Evolutionary conservation across 176 grass and related monocot genomes (phyloP).

Genomic region (Aegilops longissima): DNA sequence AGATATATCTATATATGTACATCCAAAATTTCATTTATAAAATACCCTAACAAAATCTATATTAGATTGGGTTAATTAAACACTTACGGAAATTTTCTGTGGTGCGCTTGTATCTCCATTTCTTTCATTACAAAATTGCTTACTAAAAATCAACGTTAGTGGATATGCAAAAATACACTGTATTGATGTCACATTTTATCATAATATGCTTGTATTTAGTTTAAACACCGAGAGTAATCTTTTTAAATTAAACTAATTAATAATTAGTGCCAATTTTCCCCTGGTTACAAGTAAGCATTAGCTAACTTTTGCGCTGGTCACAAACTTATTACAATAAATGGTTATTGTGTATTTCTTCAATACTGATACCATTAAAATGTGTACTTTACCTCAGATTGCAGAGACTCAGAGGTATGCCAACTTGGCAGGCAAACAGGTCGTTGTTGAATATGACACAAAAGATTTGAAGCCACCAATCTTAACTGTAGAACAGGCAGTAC

Average conservation of each 20-base stretch:
- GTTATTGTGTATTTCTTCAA: neutral
- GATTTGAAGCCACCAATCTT: slow-evolving; percentile 63
- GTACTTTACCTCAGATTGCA: slow-evolving; percentile 54
- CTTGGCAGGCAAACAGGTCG: slow-evolving; percentile 64
- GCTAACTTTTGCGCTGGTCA: neutral
- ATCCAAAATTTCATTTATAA: too few species aligned
- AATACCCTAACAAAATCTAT: too few species aligned
- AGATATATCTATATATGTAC: neutral
- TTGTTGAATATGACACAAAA: slow-evolving; percentile 54
- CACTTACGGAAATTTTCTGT: too few species aligned
- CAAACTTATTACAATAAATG: neutral
- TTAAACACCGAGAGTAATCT: too few species aligned
- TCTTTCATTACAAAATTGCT: too few species aligned
- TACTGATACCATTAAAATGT: neutral
- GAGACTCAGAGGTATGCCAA: slow-evolving; percentile 72
- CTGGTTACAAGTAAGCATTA: neutral
- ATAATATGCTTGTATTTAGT: too few species aligned
- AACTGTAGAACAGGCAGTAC: slow-evolving; percentile 65
- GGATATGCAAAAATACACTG: too few species aligned
- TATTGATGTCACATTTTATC: too few species aligned
- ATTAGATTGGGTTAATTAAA: too few species aligned
- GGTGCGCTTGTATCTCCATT: too few species aligned
- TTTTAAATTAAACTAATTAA: too few species aligned
- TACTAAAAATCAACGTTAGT: too few species aligned
- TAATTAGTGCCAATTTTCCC: neutral